Percentiles rank a stretch among this genome's conserved stretches.
These are phyloP conservation scores for Hydrangea macrophylla DNA, from an alignment of 148 eudicot genomes.

Conservation along the genomic window DNA sequence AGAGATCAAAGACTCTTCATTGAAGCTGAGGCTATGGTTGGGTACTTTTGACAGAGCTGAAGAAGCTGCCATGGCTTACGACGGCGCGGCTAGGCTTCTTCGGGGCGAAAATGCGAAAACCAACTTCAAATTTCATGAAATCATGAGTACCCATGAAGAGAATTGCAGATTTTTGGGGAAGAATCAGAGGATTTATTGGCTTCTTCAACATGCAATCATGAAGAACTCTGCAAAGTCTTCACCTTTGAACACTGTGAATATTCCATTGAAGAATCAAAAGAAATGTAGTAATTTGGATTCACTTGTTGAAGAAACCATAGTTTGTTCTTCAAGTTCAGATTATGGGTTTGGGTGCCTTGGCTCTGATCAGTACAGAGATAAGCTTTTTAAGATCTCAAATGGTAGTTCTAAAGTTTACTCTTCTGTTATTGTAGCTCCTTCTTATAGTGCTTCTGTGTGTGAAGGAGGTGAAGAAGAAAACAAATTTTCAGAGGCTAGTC, in stretches of 20 bases:
- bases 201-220: constrained; percentile 20
- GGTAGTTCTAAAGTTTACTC: constrained; percentile 23
- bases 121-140: constrained; percentile 10
- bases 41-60: constrained; percentile 22
- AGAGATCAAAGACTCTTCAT: constrained; percentile 16
- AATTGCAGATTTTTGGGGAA: constrained; percentile 12
- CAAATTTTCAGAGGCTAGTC: background rate
- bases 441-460: constrained; percentile 5
- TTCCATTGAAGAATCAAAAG: background rate
- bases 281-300: background rate
- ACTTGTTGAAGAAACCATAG: constrained; percentile 10
- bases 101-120: constrained; percentile 26
- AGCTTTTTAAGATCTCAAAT: background rate
- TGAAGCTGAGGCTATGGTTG: constrained; percentile 24
- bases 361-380: background rate
- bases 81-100: constrained; percentile 16
- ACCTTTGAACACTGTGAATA: background rate
- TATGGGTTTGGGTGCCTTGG: background rate
- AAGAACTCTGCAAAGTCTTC: constrained; percentile 3
- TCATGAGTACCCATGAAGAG: constrained; percentile 9
- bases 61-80: constrained; percentile 25
- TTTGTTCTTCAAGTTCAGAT: constrained; percentile 2
- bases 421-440: constrained; percentile 25
- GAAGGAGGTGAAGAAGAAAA: background rate
- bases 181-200: constrained; percentile 12